Evolutionary conservation across 2,329 filamentous ascomycete species (phyloP).

Genomic region (Didymellaceae sp.): DNA sequence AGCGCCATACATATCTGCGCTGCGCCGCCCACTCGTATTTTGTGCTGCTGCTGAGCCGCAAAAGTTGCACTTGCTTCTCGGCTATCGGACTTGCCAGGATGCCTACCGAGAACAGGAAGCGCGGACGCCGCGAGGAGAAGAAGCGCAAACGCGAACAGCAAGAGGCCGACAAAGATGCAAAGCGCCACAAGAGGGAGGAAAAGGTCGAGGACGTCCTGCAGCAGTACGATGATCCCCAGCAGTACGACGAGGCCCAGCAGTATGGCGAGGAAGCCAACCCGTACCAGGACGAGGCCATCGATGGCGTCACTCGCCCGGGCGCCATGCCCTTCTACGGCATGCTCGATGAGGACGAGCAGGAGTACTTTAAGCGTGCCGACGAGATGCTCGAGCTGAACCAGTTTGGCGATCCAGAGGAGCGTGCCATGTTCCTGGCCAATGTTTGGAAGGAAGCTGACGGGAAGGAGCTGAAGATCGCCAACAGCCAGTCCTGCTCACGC

Average conservation of each 20-base stretch:
- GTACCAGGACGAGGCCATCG: conserved; percentile 36
- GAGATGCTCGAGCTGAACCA: conserved; percentile 89
- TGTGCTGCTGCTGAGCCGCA: conserved; percentile 14
- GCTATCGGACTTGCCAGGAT: conserved; percentile 48
- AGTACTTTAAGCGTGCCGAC: conserved; percentile 91
- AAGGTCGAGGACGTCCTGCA: conserved; percentile 18
- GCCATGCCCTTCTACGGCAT: conserved; percentile 89
- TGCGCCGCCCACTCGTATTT: not conserved
- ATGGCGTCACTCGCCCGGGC: conserved; percentile 43
- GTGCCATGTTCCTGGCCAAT: conserved; percentile 68
- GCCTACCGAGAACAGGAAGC: conserved; percentile 66
- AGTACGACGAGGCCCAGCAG: conserved; percentile 25
- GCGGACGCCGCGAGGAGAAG: conserved; percentile 61
- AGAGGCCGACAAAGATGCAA: conserved; percentile 45
- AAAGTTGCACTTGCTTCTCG: conserved; percentile 12
- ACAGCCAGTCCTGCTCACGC: conserved; percentile 92
- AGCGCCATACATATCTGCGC: conserved; percentile 3
- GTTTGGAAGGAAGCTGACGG: conserved; percentile 86
- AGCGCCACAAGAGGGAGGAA: conserved; percentile 43
- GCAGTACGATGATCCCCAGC: conserved; percentile 27
- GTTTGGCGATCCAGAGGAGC: conserved; percentile 74
- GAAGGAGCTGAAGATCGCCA: conserved; percentile 95
- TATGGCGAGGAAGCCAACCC: conserved; percentile 19
- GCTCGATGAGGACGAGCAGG: conserved; percentile 89
- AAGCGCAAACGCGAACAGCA: conserved; percentile 58